Evolutionary conservation across 345 rosid genomes (phyloP).

Genomic region (Crucihimalaya himalaica): DNA sequence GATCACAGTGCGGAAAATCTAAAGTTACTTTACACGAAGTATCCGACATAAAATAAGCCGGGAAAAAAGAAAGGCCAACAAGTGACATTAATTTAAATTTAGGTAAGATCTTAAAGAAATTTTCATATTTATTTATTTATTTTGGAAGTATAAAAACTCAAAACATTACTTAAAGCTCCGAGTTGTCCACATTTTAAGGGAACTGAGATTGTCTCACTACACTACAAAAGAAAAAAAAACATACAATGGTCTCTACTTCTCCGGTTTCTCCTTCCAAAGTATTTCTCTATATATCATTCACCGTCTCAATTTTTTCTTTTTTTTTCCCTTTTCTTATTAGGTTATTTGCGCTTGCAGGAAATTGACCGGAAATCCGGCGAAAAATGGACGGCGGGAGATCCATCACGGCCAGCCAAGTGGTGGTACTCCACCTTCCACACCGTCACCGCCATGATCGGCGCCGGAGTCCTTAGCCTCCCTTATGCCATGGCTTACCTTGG

Average conservation of each 20-base stretch:
- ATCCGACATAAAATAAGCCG: constrained; percentile 11
- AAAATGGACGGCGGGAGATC: constrained; percentile 67
- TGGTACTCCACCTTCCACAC: constrained; percentile 95
- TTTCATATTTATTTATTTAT: neutral
- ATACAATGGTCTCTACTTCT: constrained; percentile 63
- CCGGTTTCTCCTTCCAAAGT: constrained; percentile 56
- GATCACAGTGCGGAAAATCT: constrained; percentile 17
- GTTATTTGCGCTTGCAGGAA: constrained; percentile 46
- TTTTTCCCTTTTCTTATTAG: neutral
- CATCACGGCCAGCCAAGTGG: constrained; percentile 83
- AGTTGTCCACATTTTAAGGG: constrained; percentile 18
- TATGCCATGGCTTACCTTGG: constrained; percentile 97
- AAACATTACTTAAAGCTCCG: constrained; percentile 15
- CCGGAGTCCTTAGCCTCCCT: constrained; percentile 93
- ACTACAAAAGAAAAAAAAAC: neutral
- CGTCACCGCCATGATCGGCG: constrained; percentile 98
- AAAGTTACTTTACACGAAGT: constrained; percentile 30
- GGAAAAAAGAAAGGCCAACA: constrained; percentile 1
- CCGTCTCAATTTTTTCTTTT: neutral
- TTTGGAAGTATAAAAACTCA: neutral
- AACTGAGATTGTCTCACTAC: constrained; percentile 19
- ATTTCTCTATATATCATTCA: neutral
- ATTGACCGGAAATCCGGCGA: constrained; percentile 35
- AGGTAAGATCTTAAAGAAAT: constrained; percentile 19
- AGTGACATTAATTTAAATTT: constrained; percentile 23